Evolutionary conservation across 2,329 filamentous ascomycete species (phyloP).

Genomic region (Ceratocystis colombiana): DNA sequence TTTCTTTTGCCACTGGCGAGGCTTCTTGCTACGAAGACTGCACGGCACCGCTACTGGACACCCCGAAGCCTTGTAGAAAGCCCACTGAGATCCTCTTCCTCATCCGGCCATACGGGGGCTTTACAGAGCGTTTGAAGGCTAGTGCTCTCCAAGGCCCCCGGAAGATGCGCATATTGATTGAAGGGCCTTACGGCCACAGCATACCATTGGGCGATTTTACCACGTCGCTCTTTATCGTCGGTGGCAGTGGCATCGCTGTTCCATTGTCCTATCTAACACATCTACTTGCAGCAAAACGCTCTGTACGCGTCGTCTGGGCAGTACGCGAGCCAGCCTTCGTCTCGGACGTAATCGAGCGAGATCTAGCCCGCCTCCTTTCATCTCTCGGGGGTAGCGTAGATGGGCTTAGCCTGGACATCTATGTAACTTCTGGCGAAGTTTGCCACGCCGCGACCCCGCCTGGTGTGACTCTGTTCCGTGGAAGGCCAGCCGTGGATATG

Average conservation of each 20-base stretch:
- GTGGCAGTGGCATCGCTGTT: conserved; percentile 39
- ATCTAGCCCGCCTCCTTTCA: conserved; percentile 15
- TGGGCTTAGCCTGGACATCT: conserved; percentile 31
- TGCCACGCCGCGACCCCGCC: not conserved
- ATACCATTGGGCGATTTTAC: conserved; percentile 35
- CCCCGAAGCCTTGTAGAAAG: not conserved
- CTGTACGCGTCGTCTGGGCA: conserved; percentile 37
- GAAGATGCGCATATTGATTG: conserved; percentile 34
- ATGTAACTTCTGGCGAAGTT: conserved; percentile 30
- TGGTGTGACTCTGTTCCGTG: conserved; percentile 28
- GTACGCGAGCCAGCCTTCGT: conserved; percentile 36
- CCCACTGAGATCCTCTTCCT: conserved; percentile 34
- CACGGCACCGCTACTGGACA: conserved; percentile 32
- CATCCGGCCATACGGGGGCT: conserved; percentile 40
- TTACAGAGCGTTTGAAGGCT: conserved; percentile 35
- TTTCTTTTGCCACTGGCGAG: conserved; percentile 20
- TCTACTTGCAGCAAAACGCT: conserved; percentile 29
- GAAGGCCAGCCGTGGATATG: conserved; percentile 32
- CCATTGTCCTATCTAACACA: conserved; percentile 35
- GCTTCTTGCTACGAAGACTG: conserved; percentile 29
- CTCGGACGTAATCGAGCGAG: conserved; percentile 31
- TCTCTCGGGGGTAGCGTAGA: not conserved
- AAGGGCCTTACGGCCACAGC: conserved; percentile 39
- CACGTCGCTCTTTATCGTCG: conserved; percentile 37
- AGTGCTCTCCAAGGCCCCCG: conserved; percentile 30